These are phyloP conservation scores for Miscanthus lutarioriparius DNA, from an alignment of 176 grass and related monocot species.

Conservation along the genomic window DNA sequence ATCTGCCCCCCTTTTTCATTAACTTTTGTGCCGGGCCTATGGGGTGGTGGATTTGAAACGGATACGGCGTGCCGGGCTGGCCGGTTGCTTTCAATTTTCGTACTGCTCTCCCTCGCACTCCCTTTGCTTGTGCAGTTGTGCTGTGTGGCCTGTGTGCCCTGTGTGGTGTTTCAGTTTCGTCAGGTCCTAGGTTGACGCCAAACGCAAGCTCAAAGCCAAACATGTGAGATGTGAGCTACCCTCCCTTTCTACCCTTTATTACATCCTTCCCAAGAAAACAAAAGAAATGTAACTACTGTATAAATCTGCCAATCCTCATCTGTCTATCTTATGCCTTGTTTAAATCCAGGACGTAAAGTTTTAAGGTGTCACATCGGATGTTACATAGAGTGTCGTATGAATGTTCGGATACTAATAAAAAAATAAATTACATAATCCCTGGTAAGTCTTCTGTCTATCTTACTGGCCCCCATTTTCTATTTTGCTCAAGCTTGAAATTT, in stretches of 20 bases:
- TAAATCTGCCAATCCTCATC: not conserved
- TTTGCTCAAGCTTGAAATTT: not conserved
- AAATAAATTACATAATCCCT: too few relatives aligned
- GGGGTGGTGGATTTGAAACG: not conserved
- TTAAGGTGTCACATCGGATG: too few relatives aligned
- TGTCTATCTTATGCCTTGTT: too few relatives aligned
- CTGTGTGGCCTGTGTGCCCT: too few relatives aligned
- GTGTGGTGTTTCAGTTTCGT: not conserved
- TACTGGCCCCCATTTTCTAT: not conserved
- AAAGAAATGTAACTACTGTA: not conserved
- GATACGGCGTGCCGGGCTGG: not conserved
- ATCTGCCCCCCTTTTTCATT: not conserved
- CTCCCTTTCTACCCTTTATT: not conserved
- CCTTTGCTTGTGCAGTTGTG: not conserved
- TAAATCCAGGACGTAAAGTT: too few relatives aligned
- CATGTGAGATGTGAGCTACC: conserved; percentile 48
- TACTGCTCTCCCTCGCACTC: conserved; percentile 10
- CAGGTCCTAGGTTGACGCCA: not conserved
- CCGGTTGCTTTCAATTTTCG: conserved; percentile 17
- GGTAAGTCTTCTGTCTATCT: not conserved
- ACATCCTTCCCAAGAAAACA: not conserved
- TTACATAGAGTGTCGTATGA: too few relatives aligned
- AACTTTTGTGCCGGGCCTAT: not conserved
- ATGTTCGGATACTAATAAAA: too few relatives aligned
- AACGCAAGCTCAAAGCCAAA: conserved; percentile 29